Evolutionary conservation across 306 rosid species (phyloP).

Genomic region (Citrullus amarus): DNA sequence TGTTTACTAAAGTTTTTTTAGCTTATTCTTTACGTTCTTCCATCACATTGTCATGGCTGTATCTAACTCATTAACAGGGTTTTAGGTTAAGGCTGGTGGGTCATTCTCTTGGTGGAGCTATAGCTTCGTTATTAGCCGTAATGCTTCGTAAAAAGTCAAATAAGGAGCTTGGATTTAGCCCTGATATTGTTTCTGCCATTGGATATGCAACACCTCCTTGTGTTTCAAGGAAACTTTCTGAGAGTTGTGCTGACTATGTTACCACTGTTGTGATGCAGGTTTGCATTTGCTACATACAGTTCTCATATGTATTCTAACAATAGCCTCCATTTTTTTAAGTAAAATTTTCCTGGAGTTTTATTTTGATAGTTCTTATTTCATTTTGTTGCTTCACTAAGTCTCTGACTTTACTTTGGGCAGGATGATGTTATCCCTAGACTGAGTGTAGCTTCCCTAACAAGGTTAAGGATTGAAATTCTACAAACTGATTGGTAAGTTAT

Average conservation of each 20-base stretch:
- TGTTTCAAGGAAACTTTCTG: slow-evolving; percentile 79
- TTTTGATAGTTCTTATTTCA: neutral
- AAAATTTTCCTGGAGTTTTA: neutral
- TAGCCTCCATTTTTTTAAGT: neutral
- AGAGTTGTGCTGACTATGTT: slow-evolving; percentile 72
- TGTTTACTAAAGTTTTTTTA: neutral
- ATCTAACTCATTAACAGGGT: slow-evolving; percentile 70
- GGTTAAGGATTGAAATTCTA: slow-evolving; percentile 87
- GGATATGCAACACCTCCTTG: slow-evolving; percentile 83
- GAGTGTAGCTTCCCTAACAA: slow-evolving; percentile 62
- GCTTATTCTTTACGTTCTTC: slow-evolving; percentile 10
- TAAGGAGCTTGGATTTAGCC: slow-evolving; percentile 84
- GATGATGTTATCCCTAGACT: slow-evolving; percentile 82
- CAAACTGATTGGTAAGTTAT: slow-evolving; percentile 84
- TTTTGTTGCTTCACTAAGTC: slow-evolving; percentile 15
- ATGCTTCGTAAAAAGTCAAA: slow-evolving; percentile 63
- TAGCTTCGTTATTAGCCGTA: slow-evolving; percentile 78
- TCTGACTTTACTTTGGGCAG: slow-evolving; percentile 30
- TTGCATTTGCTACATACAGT: slow-evolving; percentile 28
- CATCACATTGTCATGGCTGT: slow-evolving; percentile 14
- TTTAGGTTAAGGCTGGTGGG: slow-evolving; percentile 87
- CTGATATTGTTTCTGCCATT: slow-evolving; percentile 75
- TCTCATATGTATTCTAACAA: slow-evolving; percentile 9
- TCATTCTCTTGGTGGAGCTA: slow-evolving; percentile 97
- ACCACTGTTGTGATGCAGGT: slow-evolving; percentile 94